A percentile compares a stretch with the other conserved stretches of the same genome.
Conservation (phyloP, 352 stramenopile genomes). For the Phytophthora pisi region DNA sequence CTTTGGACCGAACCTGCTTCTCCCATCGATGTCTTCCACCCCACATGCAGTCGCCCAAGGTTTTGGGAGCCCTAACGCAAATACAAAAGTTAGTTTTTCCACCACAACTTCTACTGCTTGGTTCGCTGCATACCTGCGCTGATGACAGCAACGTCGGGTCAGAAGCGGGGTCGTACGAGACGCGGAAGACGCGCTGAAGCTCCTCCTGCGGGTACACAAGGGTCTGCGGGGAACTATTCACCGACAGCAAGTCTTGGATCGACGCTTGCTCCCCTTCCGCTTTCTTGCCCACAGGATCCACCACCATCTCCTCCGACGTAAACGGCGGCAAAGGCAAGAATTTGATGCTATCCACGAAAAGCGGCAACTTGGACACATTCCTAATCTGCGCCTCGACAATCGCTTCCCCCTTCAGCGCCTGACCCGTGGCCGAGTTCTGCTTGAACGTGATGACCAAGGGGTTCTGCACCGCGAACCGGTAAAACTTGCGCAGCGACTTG, state of each 20-base stretch:
- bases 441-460: constrained; percentile 89
- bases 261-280: constrained; percentile 5
- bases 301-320: constrained; percentile 43
- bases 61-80: constrained; percentile 56
- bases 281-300: constrained; percentile 12
- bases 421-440: constrained; percentile 37
- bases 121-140: constrained; percentile 33
- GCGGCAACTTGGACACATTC: constrained; percentile 81
- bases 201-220: constrained; percentile 82
- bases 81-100: neutral
- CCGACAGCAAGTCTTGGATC: constrained; percentile 41
- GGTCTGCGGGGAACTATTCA: constrained; percentile 43
- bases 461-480: constrained; percentile 91
- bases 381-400: constrained; percentile 84
- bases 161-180: constrained; percentile 47
- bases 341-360: constrained; percentile 84
- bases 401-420: constrained; percentile 49
- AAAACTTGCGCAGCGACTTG: constrained; percentile 92
- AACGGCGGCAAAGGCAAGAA: constrained; percentile 76
- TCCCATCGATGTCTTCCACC: constrained; percentile 83
- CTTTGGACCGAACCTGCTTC: constrained; percentile 85
- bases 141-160: constrained; percentile 38
- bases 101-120: neutral
- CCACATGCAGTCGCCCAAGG: constrained; percentile 75
- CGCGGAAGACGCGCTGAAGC: constrained; percentile 75